phyloP scores from a whole-genome alignment of 2,329 filamentous ascomycete genomes.

The Diaporthe velutina region DNA sequence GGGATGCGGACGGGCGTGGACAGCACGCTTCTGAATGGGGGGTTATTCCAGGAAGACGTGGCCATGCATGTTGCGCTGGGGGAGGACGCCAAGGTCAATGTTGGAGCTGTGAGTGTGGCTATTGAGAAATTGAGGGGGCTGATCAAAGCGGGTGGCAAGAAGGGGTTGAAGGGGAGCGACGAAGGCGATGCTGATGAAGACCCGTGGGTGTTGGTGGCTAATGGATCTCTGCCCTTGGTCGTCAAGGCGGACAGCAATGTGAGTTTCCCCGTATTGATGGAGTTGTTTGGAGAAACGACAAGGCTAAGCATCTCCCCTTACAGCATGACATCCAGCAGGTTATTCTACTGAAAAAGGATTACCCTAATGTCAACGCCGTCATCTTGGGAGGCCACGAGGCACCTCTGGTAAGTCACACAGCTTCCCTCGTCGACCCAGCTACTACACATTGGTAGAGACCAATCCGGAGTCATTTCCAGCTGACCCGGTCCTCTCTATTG shows the following conservation, averaged over 20 bases:
- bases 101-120: conserved; percentile 44
- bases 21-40: conserved; percentile 54
- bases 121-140: conserved; percentile 53
- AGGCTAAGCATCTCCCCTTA: conserved; percentile 12
- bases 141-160: conserved; percentile 49
- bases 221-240: conserved; percentile 54
- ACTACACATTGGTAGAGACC: background rate
- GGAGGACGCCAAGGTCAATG: conserved; percentile 48
- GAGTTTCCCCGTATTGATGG: background rate
- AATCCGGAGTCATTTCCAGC: background rate
- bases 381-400: conserved; percentile 55
- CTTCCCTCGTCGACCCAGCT: background rate
- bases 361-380: conserved; percentile 50
- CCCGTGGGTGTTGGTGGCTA: conserved; percentile 53
- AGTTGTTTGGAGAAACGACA: background rate
- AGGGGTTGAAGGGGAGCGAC: conserved; percentile 45
- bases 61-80: conserved; percentile 57
- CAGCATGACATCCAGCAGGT: conserved; percentile 57
- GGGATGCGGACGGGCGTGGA: conserved; percentile 54
- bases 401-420: conserved; percentile 48
- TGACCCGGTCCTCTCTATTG: background rate
- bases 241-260: conserved; percentile 56
- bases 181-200: background rate
- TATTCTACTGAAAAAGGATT: conserved; percentile 53
- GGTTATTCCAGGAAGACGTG: conserved; percentile 56